A percentile compares a stretch with the other conserved stretches of the same genome.
These are phyloP conservation scores for Sporothrix pallida DNA, from an alignment of 2,329 filamentous ascomycete species.

Conservation along the genomic window DNA sequence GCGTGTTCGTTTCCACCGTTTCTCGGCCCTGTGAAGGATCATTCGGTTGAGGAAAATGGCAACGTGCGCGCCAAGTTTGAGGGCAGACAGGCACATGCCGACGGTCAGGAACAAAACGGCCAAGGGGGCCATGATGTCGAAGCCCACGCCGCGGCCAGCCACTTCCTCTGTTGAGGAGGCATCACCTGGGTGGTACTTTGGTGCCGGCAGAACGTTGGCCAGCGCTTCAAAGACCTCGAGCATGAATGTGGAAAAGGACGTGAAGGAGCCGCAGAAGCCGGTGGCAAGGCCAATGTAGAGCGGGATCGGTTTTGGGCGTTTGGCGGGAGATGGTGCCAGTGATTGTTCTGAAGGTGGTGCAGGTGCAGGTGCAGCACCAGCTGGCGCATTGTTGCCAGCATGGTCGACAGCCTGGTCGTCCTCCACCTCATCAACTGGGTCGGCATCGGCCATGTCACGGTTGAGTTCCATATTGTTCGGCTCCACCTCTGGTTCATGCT, in stretches of 20 bases:
- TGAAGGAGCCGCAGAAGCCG: slow-evolving; percentile 74
- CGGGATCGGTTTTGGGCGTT: slow-evolving; percentile 63
- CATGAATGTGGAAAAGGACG: slow-evolving; percentile 72
- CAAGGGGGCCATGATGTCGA: slow-evolving; percentile 81
- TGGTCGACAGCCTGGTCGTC: neutral
- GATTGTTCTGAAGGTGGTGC: neutral
- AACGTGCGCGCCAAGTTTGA: slow-evolving; percentile 76
- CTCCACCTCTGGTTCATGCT: neutral
- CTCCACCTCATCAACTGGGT: slow-evolving; percentile 36
- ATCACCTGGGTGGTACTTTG: slow-evolving; percentile 29
- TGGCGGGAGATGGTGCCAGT: neutral
- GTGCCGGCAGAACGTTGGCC: slow-evolving; percentile 58
- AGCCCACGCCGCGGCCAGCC: slow-evolving; percentile 67
- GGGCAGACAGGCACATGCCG: slow-evolving; percentile 69
- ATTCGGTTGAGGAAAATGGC: slow-evolving; percentile 65
- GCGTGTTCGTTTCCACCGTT: neutral
- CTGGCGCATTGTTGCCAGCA: neutral
- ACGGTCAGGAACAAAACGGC: slow-evolving; percentile 77
- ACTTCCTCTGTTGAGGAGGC: slow-evolving; percentile 52
- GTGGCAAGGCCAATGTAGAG: slow-evolving; percentile 73
- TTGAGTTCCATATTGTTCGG: neutral
- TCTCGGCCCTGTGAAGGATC: slow-evolving; percentile 63
- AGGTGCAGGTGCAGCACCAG: neutral
- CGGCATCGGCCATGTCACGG: slow-evolving; percentile 46
- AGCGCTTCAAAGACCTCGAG: slow-evolving; percentile 72